Evolutionary conservation across 768 basidiomycete species (phyloP), one percentile per base, ranked within the genome.

Genomic region (Porphyrellus cyaneotinctus): DNA sequence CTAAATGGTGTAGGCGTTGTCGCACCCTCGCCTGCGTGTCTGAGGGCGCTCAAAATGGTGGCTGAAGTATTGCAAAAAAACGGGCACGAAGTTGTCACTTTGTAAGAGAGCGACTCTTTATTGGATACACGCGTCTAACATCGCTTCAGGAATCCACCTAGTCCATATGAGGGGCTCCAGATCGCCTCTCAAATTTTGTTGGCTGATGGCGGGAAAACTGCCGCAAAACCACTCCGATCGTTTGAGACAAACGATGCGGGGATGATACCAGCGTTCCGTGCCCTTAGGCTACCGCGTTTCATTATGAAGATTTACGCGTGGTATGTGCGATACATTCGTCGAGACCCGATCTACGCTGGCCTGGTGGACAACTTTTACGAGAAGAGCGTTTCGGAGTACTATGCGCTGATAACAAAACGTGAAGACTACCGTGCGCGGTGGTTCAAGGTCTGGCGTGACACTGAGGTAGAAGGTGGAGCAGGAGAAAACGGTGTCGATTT

Each of bases 11-110:
- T 33, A 86, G 85, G 80, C 6, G 74, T 83, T 30, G 76, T 85
- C 2, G 57, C 65, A 26, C 80, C 82, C 3, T 83, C 84, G 2
- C 84, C 84, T 2, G 78, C 84, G 0, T 84, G 82, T 53, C 62
- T 65, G 28, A 75, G 84, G n/a, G 83, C 80, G 15, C 70, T 85
- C 10, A 58, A 74, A 32, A 68, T 55, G 22, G 80, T 82, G 1
- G 74, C 77, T 1, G 69, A 76, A 0, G 65, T 68, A 6, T 66
- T 85, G 18, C 52, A 69, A 30, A 72, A 67, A 30, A 54, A 76
- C 13, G 82, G 82, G 0, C 78, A 85, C 30, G 70, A 78, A 39
- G 66, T 83, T 7, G 64, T 81, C 13, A 71, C 79, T 37, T 78
- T 87, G 85, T 78, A 59, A 52, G 74, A 28, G 14, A 28, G 14